These are phyloP conservation scores for Heliamphora pulchella DNA, from an alignment of 179 eudicot genomes.

Conservation along the genomic window DNA sequence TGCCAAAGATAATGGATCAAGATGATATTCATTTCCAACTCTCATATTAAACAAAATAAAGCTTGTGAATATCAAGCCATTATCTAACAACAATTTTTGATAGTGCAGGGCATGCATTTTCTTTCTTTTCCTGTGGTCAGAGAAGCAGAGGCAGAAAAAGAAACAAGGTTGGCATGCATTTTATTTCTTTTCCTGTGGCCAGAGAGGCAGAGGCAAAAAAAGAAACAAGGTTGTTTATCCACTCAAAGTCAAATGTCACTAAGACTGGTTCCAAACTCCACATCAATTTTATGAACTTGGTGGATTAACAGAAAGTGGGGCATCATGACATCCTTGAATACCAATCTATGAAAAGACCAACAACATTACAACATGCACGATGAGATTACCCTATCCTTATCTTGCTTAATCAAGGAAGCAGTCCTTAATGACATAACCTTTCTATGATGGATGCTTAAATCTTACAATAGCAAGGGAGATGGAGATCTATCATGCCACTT, in stretches of 20 bases:
- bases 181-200: background rate
- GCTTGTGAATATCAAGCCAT: background rate
- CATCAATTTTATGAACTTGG: background rate
- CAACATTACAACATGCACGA: background rate
- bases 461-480: slow-evolving; percentile 75
- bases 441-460: slow-evolving; percentile 14
- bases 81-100: background rate
- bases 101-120: background rate
- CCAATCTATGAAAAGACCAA: slow-evolving; percentile 10
- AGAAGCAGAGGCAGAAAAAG: background rate
- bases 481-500: slow-evolving; percentile 66
- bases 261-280: background rate
- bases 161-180: background rate
- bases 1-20: slow-evolving; percentile 3
- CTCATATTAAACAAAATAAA: background rate
- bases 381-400: slow-evolving; percentile 3
- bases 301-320: background rate
- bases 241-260: slow-evolving; percentile 1
- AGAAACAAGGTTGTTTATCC: background rate
- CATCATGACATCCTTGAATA: background rate
- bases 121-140: background rate
- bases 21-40: slow-evolving; percentile 6
- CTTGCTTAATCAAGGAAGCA: slow-evolving; percentile 13
- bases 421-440: slow-evolving; percentile 10
- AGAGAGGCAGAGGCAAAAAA: background rate